Evolutionary conservation across 345 rosid species (phyloP), one percentile per base, ranked within the genome.

Genomic region (Camelina neglecta): DNA sequence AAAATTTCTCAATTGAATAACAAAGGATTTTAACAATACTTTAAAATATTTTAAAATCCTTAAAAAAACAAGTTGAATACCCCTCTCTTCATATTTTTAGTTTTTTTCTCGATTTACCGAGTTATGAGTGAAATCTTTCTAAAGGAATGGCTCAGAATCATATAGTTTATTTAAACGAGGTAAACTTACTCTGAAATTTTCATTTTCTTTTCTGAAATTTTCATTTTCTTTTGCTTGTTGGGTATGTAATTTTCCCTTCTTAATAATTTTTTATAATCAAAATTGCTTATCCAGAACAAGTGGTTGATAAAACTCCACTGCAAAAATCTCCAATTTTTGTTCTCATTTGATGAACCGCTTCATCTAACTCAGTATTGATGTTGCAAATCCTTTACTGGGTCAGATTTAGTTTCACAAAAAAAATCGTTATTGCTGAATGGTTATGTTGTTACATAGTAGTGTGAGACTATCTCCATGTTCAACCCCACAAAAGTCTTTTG

Each of bases 361-460:
- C 16, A 42, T 62, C 21, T 10, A 13, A 23, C 11, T 35, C 49
- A n/a, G 20, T 36, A 36, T 57, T 47, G 57, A 13, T 15, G 2
- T 65, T 45, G 26, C 72, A 47, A 65, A 65, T 7, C 51, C 54
- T 4, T 13, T 9, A 7, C 55, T 39, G 54, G 35, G 35, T 51
- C 23, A 51, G 61, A 47, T 15, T 42, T 54, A 42, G 65, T 74
- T 65, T 65, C 39, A 44, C 31, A 10, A 13, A 54, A 38, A 10
- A 9, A 20, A 38, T 6, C 1, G 11, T 50, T 38, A 42, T 48
- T 74, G n/a, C 72, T 81, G 72, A 60, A 87, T 84, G 92, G 89
- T 78, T 47, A 75, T 78, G 66, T 84, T 80, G 75, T 76, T 76
- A 61, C 62, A 66, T 24, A 61, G 51, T 24, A 61, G 55, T 48